Conservation (phyloP, 2,329 filamentous ascomycete species). For the Cladophialophora carrionii region DNA sequence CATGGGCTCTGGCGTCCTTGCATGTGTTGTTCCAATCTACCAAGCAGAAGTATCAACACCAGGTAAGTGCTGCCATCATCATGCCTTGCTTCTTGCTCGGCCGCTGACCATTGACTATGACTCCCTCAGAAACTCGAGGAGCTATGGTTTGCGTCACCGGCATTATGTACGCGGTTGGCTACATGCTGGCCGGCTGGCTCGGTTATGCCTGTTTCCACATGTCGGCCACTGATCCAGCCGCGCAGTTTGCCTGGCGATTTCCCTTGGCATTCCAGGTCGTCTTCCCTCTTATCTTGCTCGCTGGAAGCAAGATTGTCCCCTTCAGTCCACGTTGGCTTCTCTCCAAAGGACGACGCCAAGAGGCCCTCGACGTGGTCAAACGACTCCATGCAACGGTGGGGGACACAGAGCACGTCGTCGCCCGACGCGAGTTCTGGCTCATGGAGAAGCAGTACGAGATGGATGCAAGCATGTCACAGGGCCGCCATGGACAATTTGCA, state of each 20-base stretch:
- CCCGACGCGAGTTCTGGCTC: slow-evolving; percentile 50
- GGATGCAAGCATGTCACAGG: slow-evolving; percentile 37
- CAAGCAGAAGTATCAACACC: slow-evolving; percentile 37
- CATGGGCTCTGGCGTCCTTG: slow-evolving; percentile 57
- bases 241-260: slow-evolving; percentile 43
- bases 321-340: slow-evolving; percentile 44
- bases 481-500: slow-evolving; percentile 49
- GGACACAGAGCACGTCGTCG: slow-evolving; percentile 43
- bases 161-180: slow-evolving; percentile 35
- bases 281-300: slow-evolving; percentile 39
- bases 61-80: slow-evolving; percentile 9
- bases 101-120: not conserved
- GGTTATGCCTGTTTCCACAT: slow-evolving; percentile 46
- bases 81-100: not conserved
- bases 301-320: slow-evolving; percentile 42
- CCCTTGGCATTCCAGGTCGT: slow-evolving; percentile 44
- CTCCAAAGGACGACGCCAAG: slow-evolving; percentile 45
- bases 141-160: slow-evolving; percentile 36
- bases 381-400: slow-evolving; percentile 43
- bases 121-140: slow-evolving; percentile 27
- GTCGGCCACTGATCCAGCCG: slow-evolving; percentile 49
- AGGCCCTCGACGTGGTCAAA: slow-evolving; percentile 44
- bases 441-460: slow-evolving; percentile 52
- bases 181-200: slow-evolving; percentile 35
- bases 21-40: slow-evolving; percentile 32